phyloP scores from a whole-genome alignment of 2,329 filamentous ascomycete genomes.

The Purpureocillium lavendulum region DNA sequence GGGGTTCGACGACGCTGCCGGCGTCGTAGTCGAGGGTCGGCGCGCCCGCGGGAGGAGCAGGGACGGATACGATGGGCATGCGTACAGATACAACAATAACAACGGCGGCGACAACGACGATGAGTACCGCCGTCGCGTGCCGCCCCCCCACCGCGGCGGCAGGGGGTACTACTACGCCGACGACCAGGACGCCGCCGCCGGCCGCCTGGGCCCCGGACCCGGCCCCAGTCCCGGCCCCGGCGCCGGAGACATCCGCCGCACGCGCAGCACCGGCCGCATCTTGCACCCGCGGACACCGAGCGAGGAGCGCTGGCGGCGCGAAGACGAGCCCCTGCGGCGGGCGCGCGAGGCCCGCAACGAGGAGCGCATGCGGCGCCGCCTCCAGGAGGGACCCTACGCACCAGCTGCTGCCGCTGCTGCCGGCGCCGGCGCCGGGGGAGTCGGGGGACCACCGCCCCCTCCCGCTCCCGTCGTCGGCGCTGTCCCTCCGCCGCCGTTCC shows the following conservation, averaged over 20 bases:
- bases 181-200: constrained; percentile 1
- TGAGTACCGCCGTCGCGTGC: not conserved
- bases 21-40: no score
- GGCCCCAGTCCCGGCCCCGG: no score
- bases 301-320: constrained; percentile 9
- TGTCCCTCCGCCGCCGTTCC: no score
- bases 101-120: constrained; percentile 2
- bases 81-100: no score
- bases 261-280: not conserved
- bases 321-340: not conserved
- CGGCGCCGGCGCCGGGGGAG: no score
- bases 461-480: no score
- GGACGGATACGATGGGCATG: no score
- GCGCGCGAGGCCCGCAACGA: constrained; percentile 4
- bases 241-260: not conserved
- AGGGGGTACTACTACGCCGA: constrained; percentile 4
- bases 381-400: not conserved
- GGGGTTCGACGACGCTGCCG: no score
- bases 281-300: constrained; percentile 5
- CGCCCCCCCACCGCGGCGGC: not conserved
- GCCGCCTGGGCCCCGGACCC: no score
- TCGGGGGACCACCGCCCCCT: no score
- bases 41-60: no score
- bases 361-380: constrained; percentile 9
- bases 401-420: no score